Percentiles rank a stretch among this genome's conserved stretches.
Evolutionary conservation across 2,329 filamentous ascomycete species (phyloP).

Genomic region (Pseudohalonectria lignicola): DNA sequence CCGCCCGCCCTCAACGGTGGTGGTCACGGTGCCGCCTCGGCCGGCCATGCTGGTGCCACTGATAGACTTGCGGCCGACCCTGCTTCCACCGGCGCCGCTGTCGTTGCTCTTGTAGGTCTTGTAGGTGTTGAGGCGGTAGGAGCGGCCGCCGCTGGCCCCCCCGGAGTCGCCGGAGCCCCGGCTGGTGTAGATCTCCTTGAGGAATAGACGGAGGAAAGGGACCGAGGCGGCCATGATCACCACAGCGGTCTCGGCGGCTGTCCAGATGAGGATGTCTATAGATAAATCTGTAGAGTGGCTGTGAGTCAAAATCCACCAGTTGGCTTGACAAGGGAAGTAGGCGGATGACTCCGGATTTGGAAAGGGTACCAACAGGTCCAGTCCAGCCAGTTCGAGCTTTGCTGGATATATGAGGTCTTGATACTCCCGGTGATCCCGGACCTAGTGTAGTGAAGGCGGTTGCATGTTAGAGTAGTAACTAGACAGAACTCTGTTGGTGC

Average conservation of each 20-base stretch:
- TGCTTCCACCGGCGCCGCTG: no score
- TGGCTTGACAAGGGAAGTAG: background rate
- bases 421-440: conserved; percentile 16
- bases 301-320: no score
- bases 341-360: background rate
- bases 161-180: background rate
- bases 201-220: conserved; percentile 5
- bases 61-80: no score
- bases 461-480: no score
- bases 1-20: no score
- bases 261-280: conserved; percentile 7
- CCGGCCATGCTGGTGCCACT: no score
- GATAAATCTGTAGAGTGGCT: no score
- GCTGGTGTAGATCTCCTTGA: conserved; percentile 15
- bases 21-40: no score
- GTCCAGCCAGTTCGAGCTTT: conserved; percentile 4
- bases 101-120: background rate
- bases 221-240: conserved; percentile 7
- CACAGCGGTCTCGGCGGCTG: conserved; percentile 5
- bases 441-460: no score
- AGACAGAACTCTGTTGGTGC: no score
- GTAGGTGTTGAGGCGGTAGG: background rate
- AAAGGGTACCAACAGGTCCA: no score
- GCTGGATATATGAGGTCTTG: conserved; percentile 11
- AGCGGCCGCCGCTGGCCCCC: no score